phyloP scores from a whole-genome alignment of 176 grass and related monocot species.

The Eragrostis nindensis region DNA sequence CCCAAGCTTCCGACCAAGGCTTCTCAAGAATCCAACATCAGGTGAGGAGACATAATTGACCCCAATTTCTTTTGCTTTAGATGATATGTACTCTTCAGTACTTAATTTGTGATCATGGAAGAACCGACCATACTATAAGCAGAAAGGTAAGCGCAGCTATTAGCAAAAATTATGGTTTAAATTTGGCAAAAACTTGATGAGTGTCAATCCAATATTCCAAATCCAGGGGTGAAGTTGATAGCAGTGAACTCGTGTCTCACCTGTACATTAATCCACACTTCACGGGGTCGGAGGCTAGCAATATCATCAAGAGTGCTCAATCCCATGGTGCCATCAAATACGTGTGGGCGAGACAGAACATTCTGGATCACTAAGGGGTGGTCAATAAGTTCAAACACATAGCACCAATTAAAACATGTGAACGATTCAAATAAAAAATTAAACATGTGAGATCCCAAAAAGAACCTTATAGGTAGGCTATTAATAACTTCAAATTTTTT shows the following conservation, averaged over 20 bases:
- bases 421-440: no score
- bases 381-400: slow-evolving; percentile 38
- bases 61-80: slow-evolving; percentile 33
- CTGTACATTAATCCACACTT: slow-evolving; percentile 92
- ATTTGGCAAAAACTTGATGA: background rate
- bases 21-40: slow-evolving; percentile 77
- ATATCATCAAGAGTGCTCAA: slow-evolving; percentile 69
- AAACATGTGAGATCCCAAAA: no score
- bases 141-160: background rate
- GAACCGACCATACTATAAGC: slow-evolving; percentile 63
- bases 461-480: background rate
- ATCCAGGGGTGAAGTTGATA: no score
- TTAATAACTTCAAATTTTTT: background rate
- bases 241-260: slow-evolving; percentile 11
- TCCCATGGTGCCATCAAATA: slow-evolving; percentile 66
- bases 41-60: slow-evolving; percentile 82
- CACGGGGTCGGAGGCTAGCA: slow-evolving; percentile 43
- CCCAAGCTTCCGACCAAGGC: slow-evolving; percentile 61
- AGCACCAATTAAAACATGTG: no score
- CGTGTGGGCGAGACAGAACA: slow-evolving; percentile 80
- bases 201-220: no score
- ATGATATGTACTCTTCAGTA: slow-evolving; percentile 49
- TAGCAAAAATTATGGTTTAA: background rate
- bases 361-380: slow-evolving; percentile 64
- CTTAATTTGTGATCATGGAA: slow-evolving; percentile 61